Evolutionary conservation across 441 rosid genomes (phyloP).

Genomic region (Biscutella laevigata): DNA sequence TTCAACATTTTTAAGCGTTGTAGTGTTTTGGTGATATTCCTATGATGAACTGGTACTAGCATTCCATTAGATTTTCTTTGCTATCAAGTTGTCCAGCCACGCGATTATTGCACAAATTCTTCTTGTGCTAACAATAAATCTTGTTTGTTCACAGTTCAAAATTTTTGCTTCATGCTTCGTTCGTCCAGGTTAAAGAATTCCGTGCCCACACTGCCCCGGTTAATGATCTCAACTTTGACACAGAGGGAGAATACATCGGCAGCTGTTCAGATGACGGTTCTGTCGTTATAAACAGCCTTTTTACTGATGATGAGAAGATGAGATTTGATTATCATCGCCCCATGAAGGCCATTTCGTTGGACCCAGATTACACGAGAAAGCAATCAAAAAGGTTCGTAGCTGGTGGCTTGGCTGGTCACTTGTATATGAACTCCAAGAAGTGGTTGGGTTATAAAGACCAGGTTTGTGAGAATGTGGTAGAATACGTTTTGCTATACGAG

Average conservation of each 20-base stretch:
- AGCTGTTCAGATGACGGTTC: slow-evolving; percentile 99
- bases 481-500: neutral
- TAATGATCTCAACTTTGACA: slow-evolving; percentile 89
- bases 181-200: slow-evolving; percentile 85
- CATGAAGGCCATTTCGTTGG: slow-evolving; percentile 88
- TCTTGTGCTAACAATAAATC: no score
- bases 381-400: slow-evolving; percentile 75
- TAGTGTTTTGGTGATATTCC: neutral
- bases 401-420: slow-evolving; percentile 95
- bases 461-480: slow-evolving; percentile 36
- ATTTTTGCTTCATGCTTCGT: neutral
- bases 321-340: slow-evolving; percentile 93
- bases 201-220: slow-evolving; percentile 73
- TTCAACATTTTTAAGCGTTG: neutral
- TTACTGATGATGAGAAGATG: slow-evolving; percentile 79
- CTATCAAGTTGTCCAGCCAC: no score
- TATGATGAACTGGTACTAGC: neutral
- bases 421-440: slow-evolving; percentile 72
- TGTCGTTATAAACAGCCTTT: slow-evolving; percentile 82
- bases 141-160: neutral
- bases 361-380: slow-evolving; percentile 75
- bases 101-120: no score
- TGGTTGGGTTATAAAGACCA: slow-evolving; percentile 87
- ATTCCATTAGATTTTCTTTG: neutral
- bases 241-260: slow-evolving; percentile 87